Evolutionary conservation across 495 filamentous ascomycete species (phyloP), one percentile per base, ranked within the genome.

Genomic region (Acidomyces sp.): DNA sequence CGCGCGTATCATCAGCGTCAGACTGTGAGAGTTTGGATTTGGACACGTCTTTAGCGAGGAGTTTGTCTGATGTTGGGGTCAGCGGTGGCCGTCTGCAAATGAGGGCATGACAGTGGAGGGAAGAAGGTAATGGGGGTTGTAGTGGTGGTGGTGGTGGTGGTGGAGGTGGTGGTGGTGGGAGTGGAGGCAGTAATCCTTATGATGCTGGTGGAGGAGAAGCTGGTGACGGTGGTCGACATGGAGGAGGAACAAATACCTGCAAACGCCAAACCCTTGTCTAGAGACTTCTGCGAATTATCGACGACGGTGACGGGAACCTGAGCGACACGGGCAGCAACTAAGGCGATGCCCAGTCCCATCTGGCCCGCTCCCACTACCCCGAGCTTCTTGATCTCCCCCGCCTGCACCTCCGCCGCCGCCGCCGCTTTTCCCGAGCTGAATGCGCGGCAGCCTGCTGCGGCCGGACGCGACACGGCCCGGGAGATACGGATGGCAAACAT

Each of bases 311-410:
- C 88, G 3, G 86, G 82, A 5, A 96, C 73, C 47, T 74, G 60
- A 20, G 85, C 88, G 63, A 71, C 86, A 44, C 80, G 77, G 31
- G 90, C 85, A 34, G 92, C 92, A 15, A 96, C 90, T 19, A 99
- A 71, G 11, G 90, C 92, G 57, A 99, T 96, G 36, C 92, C 92
- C 36, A 99, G 68, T 45, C 92, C 90, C 90, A 43, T 61, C 44
- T 65, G 92, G 13, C 92, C 92, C 34, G 88, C 90, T 43, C 92
- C 92, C 51, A 99, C 65, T 22, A 99, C 92, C 42, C 90, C 90
- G 15, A 97, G 64, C 39, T 74, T 78, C 64, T 87, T 92, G 32
- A 96, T 82, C 62, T 86, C 77, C 51, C 75, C 72, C 52, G 76
- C 75, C 35, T 52, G 37, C 4, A 50, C 55, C 20, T 37, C 62